Conservation (phyloP, 257 asterid species). For the Solanum clarkiae region DNA sequence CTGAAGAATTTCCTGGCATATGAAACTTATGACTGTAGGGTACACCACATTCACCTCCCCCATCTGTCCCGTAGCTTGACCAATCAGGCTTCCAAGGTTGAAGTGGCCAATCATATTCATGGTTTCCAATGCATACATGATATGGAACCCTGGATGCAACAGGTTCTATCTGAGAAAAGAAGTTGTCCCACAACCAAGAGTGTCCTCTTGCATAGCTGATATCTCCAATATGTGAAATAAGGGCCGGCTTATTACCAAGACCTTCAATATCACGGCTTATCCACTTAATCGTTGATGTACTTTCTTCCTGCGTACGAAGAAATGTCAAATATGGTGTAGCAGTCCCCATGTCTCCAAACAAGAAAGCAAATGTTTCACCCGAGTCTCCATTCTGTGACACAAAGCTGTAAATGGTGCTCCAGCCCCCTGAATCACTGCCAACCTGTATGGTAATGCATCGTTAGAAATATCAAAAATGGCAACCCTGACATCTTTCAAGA, state of each 20-base stretch:
- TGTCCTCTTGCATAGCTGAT: constrained; percentile 94
- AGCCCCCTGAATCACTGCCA: constrained; percentile 75
- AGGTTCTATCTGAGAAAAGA: constrained; percentile 69
- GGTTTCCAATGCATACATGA: constrained; percentile 92
- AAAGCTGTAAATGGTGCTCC: constrained; percentile 59
- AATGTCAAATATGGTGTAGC: constrained; percentile 71
- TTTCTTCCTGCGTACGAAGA: constrained; percentile 64
- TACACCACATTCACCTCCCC: constrained; percentile 96
- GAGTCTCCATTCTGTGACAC: constrained; percentile 45
- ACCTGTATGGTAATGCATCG: constrained; percentile 32
- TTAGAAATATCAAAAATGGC: neutral
- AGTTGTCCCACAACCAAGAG: constrained; percentile 94
- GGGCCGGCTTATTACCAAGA: constrained; percentile 62
- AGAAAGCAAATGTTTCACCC: constrained; percentile 61
- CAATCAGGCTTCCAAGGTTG: constrained; percentile 98
- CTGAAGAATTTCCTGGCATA: constrained; percentile 89
- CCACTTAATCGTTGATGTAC: constrained; percentile 75
- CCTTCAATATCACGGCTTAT: constrained; percentile 68
- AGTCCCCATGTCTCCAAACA: constrained; percentile 97
- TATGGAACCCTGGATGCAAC: constrained; percentile 74
- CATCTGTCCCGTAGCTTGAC: constrained; percentile 65
- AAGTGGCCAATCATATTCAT: constrained; percentile 80
- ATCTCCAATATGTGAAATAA: constrained; percentile 91
- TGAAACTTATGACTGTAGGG: constrained; percentile 72
- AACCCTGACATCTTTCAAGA: neutral